These are phyloP conservation scores for Phtheirospermum japonicum DNA, from an alignment of 257 asterid genomes.

Conservation along the genomic window DNA sequence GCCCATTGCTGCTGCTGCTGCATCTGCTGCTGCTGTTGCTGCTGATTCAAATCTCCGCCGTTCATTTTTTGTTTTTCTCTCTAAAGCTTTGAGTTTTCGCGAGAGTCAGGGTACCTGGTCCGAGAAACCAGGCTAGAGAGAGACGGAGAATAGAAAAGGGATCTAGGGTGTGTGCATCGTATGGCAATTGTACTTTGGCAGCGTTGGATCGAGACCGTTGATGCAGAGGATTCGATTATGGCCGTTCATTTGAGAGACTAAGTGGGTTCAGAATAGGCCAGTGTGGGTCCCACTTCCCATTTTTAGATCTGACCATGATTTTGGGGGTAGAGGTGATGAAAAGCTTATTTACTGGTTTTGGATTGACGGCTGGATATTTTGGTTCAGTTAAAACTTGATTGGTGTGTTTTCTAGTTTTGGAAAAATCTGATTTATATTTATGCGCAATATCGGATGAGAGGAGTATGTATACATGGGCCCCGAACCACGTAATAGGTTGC, in stretches of 20 bases:
- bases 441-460: too few relatives aligned
- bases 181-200: constrained; percentile 25
- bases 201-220: constrained; percentile 26
- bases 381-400: too few relatives aligned
- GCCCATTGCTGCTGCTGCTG: constrained; percentile 55
- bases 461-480: too few relatives aligned
- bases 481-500: too few relatives aligned
- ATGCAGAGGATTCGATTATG: background rate
- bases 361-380: too few relatives aligned
- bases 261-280: constrained; percentile 31
- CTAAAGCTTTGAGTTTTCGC: constrained; percentile 9
- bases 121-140: constrained; percentile 28
- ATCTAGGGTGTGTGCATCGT: constrained; percentile 45
- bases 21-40: constrained; percentile 32
- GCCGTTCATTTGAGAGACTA: constrained; percentile 7
- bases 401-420: too few relatives aligned
- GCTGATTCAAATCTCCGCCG: constrained; percentile 69
- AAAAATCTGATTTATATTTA: too few relatives aligned
- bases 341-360: too few relatives aligned
- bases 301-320: constrained; percentile 20
- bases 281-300: constrained; percentile 29
- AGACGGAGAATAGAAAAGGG: constrained; percentile 26
- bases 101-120: constrained; percentile 26
- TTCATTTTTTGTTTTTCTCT: constrained; percentile 34
- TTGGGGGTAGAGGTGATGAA: constrained; percentile 4